Base-by-base conservation (phyloP, 495 filamentous ascomycete species). In the Lepidopterella palustris region DNA sequence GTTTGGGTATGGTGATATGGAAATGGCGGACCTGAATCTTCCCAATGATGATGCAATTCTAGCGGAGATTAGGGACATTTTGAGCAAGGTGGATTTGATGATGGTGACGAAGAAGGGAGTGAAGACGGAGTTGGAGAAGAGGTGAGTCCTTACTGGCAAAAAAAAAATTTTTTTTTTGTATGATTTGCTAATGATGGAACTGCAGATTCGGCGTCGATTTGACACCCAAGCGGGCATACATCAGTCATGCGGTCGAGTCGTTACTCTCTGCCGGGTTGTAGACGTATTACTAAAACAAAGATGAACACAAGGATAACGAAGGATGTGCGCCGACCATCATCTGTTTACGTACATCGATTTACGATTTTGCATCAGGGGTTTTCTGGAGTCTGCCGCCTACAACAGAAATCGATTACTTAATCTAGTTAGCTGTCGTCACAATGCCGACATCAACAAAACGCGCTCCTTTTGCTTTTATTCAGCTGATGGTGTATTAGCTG, bases 51-150 rank as follows among this genome's bases (percentile, higher is more conserved):
- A 99, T 71, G 86, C 89, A 20, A 78, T 99, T 49, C 76, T 97
- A 49, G 86, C 89, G 1, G 95, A 99, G 79, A 97, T 99, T 57
- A 79, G 93, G 40, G 92, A 96, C 65, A 95, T 99, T 55, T 76
- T 99, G 50, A 79, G 84, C 61, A 91, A 87, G 2, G 90, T 90
- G 1, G 95, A 99, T 77, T 76, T 99, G 66, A 99, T 99, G 93
- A 89, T 78, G 9, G 88, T 97, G 27, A 97, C 95, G 61, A 99
- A 99, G 86, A 99, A 97, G 84, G 89, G 87, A 59, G 87, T 99
- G 75, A 97, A 96, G 80, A 73, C 80, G 59, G 95, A 99, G 74
- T 75, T 99, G 58, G 95, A 99, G 77, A 79, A 81, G 67, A 81
- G 91, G 63, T 99, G 23, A 28, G 60, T 40, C 31, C 57, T n/a